A percentile compares a stretch with the other conserved stretches of the same genome.
These are phyloP conservation scores for Pseudotulostoma volvatum DNA, from an alignment of 495 filamentous ascomycete species.

Conservation along the genomic window DNA sequence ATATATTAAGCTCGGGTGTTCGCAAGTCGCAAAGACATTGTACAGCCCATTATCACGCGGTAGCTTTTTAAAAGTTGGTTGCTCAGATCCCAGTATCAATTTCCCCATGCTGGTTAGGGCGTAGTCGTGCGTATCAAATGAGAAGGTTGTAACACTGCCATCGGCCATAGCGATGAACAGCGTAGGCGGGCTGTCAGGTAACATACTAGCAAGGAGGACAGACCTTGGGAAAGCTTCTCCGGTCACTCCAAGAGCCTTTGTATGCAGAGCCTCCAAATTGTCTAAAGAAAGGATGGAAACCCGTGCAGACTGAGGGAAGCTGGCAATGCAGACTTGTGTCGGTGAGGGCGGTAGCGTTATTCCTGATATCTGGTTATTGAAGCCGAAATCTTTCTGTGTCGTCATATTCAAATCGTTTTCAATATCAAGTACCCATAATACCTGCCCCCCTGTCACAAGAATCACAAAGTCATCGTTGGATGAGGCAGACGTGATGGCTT, in stretches of 20 bases:
- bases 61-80: constrained; percentile 62
- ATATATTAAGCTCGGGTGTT: constrained; percentile 87
- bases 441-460: constrained; percentile 55
- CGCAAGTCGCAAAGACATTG: constrained; percentile 86
- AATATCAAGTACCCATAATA: constrained; percentile 50
- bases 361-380: constrained; percentile 66
- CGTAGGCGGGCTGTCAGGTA: constrained; percentile 46
- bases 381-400: constrained; percentile 39
- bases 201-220: constrained; percentile 57
- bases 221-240: constrained; percentile 64
- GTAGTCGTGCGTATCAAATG: constrained; percentile 40
- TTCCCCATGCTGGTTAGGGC: constrained; percentile 56
- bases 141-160: constrained; percentile 78
- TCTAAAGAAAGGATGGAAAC: constrained; percentile 53
- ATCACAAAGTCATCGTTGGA: constrained; percentile 50
- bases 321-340: constrained; percentile 47
- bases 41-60: constrained; percentile 45
- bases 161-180: constrained; percentile 91
- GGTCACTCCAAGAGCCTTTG: constrained; percentile 40
- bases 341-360: constrained; percentile 43
- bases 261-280: constrained; percentile 44
- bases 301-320: constrained; percentile 65
- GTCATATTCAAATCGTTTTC: constrained; percentile 37
- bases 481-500: constrained; percentile 61
- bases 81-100: constrained; percentile 71